Conservation (phyloP, 2,329 filamentous ascomycete species). For the Kalmusia sp. region DNA sequence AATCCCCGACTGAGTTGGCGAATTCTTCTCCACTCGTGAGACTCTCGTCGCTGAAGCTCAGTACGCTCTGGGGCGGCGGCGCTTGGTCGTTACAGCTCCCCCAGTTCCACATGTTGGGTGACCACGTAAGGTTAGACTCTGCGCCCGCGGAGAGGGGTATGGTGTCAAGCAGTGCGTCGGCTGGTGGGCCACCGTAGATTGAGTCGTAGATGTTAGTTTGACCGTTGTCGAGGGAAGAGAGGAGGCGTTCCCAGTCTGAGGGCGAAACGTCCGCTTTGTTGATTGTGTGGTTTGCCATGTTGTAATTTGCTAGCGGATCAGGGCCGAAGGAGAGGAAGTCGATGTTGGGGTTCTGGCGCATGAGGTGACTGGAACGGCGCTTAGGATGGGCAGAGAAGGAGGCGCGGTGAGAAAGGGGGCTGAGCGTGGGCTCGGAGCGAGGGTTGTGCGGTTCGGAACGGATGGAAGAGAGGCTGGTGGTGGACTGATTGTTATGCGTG, state of each 20-base stretch:
- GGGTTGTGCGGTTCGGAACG: conserved; percentile 52
- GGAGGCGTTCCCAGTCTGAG: conserved; percentile 81
- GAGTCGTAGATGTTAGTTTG: conserved; percentile 84
- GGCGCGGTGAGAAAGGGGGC: conserved; percentile 47
- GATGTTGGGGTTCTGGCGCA: conserved; percentile 49
- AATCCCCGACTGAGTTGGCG: conserved; percentile 36
- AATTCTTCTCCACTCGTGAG: conserved; percentile 60
- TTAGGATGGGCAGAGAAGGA: conserved; percentile 40
- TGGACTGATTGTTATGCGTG: conserved; percentile 53
- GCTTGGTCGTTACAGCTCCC: conserved; percentile 31
- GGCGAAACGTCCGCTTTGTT: conserved; percentile 60
- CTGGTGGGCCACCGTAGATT: conserved; percentile 73
- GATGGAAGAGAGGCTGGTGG: conserved; percentile 59
- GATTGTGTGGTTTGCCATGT: conserved; percentile 43
- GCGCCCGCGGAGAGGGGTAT: conserved; percentile 36
- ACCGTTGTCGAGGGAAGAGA: conserved; percentile 80
- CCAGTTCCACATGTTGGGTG: conserved; percentile 46
- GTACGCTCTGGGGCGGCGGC: conserved; percentile 58
- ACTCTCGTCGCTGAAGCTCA: conserved; percentile 68
- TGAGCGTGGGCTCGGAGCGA: conserved; percentile 57
- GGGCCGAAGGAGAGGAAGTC: conserved; percentile 57
- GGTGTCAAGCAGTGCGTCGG: conserved; percentile 45
- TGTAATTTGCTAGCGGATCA: conserved; percentile 44
- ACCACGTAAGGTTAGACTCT: conserved; percentile 43
- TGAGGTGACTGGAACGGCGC: conserved; percentile 41